Percentiles rank a stretch among this genome's conserved stretches.
phyloP scores from a whole-genome alignment of 176 grass and related monocot species.

The Sorghum bicolor region Sorghum_bicolor_NCBIv3 NC_012873.2:67991501-67992000 shows the following conservation, averaged over 20 bases:
- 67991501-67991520: slow-evolving; percentile 26
- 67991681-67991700: not conserved
- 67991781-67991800: no score
- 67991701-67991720: not conserved
- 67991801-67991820: no score
- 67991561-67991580: not conserved
- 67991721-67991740: not conserved
- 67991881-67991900: no score
- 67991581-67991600: not conserved
- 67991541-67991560: not conserved
- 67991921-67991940: no score
- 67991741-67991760: slow-evolving; percentile 4
- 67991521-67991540: slow-evolving; percentile 39
- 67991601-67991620: not conserved
- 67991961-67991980: no score
- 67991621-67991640: not conserved
- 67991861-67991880: no score
- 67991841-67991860: no score
- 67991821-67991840: no score
- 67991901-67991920: no score
- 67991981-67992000: no score
- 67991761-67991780: not conserved
- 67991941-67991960: no score
- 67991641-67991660: not conserved
- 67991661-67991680: not conserved